These are phyloP conservation scores for Heritiera fomes DNA, from an alignment of 345 rosid genomes.

Conservation along the genomic window DNA sequence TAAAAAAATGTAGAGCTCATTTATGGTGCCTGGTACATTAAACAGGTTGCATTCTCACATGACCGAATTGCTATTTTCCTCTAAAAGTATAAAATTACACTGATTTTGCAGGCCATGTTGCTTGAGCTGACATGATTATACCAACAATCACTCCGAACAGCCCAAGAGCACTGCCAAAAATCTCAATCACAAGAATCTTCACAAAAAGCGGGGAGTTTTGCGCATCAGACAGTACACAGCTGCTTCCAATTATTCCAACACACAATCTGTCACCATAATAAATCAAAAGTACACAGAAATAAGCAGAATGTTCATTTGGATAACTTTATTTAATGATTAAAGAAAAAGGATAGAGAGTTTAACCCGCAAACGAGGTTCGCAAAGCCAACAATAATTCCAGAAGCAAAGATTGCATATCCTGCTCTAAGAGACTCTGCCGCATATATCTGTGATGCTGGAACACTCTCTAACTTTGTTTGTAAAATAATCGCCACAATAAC, in stretches of 20 bases:
- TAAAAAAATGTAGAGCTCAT: neutral
- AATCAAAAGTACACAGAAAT: neutral
- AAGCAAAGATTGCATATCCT: constrained; percentile 97
- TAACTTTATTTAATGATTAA: neutral
- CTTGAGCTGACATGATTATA: constrained; percentile 99
- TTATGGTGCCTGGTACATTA: neutral
- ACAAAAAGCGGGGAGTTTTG: constrained; percentile 96
- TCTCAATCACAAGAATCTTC: constrained; percentile 97
- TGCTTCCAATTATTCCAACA: constrained; percentile 97
- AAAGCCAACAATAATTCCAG: constrained; percentile 97
- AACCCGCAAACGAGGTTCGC: constrained; percentile 99
- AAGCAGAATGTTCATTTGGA: neutral
- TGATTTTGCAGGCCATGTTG: constrained; percentile 82
- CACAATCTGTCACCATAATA: constrained; percentile 60
- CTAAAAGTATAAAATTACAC: constrained; percentile 26
- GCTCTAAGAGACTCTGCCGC: constrained; percentile 97
- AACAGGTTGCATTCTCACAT: constrained; percentile 11
- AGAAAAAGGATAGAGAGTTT: constrained; percentile 30
- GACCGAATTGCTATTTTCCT: constrained; percentile 10
- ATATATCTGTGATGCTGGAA: constrained; percentile 66
- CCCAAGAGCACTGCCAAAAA: constrained; percentile 98
- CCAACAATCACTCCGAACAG: constrained; percentile 99
- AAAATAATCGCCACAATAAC: constrained; percentile 95
- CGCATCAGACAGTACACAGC: constrained; percentile 97
- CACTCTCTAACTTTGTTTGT: constrained; percentile 97